phyloP scores from a whole-genome alignment of 2,329 filamentous ascomycete genomes.

The Eurotiales sp. region DNA sequence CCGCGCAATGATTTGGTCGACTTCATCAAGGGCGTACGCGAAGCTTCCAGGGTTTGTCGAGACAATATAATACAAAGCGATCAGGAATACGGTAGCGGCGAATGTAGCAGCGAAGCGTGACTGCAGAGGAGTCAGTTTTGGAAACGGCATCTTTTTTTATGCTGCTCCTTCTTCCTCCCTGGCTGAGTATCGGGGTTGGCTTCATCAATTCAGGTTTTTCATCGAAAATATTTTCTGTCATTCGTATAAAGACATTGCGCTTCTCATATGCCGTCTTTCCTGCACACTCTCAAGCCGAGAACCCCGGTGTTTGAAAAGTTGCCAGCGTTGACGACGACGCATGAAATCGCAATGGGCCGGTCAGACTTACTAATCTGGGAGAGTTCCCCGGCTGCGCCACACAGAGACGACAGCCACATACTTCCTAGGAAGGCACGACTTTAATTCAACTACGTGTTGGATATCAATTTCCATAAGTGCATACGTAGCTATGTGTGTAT shows the following conservation, averaged over 20 bases:
- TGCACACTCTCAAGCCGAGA: too few species aligned
- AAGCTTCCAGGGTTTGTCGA: constrained; percentile 55
- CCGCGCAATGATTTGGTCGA: constrained; percentile 12
- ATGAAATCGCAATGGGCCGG: too few species aligned
- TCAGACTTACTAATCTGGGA: too few species aligned
- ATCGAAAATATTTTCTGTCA: background rate
- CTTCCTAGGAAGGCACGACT: too few species aligned
- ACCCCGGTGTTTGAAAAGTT: too few species aligned
- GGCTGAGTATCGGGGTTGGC: too few species aligned
- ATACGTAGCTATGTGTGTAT: too few species aligned
- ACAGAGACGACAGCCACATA: constrained; percentile 3
- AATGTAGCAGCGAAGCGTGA: constrained; percentile 68
- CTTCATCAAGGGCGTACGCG: constrained; percentile 59
- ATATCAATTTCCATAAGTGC: too few species aligned
- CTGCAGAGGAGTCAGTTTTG: constrained; percentile 63
- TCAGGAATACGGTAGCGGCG: constrained; percentile 56
- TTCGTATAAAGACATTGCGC: background rate
- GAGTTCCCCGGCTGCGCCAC: background rate
- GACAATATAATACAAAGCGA: constrained; percentile 59
- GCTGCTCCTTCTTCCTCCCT: too few species aligned
- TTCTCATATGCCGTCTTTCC: background rate
- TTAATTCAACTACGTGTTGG: too few species aligned
- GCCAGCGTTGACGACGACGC: too few species aligned
- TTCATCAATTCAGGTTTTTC: too few species aligned
- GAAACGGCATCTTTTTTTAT: constrained; percentile 31